These are phyloP conservation scores for Eucalyptus sp. DNA, from an alignment of 345 rosid species.

Conservation along the genomic window DNA sequence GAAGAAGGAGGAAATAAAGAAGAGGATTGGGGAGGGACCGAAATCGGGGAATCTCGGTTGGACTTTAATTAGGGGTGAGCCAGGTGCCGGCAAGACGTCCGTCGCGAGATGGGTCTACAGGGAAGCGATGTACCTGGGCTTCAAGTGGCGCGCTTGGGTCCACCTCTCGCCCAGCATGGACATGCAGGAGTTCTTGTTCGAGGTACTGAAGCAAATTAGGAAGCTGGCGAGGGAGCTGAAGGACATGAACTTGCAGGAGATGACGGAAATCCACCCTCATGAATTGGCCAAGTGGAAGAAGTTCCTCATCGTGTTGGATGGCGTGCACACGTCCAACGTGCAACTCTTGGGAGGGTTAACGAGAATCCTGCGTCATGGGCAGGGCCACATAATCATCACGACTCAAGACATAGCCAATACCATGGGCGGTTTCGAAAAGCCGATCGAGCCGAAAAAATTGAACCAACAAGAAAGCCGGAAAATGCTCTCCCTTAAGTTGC, in stretches of 20 bases:
- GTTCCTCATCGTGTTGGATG: not conserved
- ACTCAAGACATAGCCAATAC: not conserved
- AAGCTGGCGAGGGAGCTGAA: not conserved
- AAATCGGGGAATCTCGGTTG: not conserved
- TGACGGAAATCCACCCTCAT: not conserved
- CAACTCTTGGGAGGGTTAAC: not conserved
- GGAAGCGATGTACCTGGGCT: not conserved
- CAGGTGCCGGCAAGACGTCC: not conserved
- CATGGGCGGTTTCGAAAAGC: not conserved
- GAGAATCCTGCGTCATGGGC: not conserved
- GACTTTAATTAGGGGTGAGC: not conserved
- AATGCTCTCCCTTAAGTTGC: not conserved
- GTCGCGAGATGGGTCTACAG: not conserved
- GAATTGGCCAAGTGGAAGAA: not conserved
- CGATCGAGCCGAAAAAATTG: not conserved
- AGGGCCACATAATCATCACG: not conserved
- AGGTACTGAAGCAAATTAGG: not conserved
- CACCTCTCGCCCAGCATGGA: not conserved
- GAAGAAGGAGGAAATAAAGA: not conserved
- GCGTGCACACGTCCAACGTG: not conserved
- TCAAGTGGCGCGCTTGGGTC: slow-evolving; percentile 2
- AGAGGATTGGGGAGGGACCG: too few species aligned
- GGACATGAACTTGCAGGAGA: not conserved
- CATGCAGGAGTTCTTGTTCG: not conserved
- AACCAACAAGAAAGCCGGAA: not conserved